Evolutionary conservation across 1,139 yeast species (phyloP).

Genomic region (Trichomonascaceae sp.): DNA sequence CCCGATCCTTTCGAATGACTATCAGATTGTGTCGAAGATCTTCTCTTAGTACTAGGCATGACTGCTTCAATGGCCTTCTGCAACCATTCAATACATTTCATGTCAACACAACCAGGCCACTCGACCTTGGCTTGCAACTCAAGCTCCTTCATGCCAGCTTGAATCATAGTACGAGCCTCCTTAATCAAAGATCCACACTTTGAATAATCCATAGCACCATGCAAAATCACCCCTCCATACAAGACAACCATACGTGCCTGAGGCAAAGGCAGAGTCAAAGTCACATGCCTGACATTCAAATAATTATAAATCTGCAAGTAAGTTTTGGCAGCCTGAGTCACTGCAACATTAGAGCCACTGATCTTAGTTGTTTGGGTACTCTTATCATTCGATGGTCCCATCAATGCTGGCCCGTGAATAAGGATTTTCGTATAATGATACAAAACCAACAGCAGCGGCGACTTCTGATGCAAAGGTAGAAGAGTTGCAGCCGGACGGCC

Average conservation of each 20-base stretch:
- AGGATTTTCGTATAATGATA: constrained; percentile 77
- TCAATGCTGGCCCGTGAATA: constrained; percentile 72
- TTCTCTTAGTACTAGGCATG: constrained; percentile 13
- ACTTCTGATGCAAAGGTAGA: constrained; percentile 43
- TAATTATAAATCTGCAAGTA: constrained; percentile 54
- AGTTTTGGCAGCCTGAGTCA: constrained; percentile 70
- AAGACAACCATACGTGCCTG: constrained; percentile 64
- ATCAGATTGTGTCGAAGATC: constrained; percentile 1
- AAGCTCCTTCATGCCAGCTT: constrained; percentile 22
- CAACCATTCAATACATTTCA: constrained; percentile 21
- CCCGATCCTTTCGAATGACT: not conserved
- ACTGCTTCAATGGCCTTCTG: constrained; percentile 25
- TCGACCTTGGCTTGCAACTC: constrained; percentile 23
- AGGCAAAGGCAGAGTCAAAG: constrained; percentile 61
- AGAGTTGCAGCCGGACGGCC: constrained; percentile 46
- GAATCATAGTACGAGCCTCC: constrained; percentile 47
- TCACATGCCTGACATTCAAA: constrained; percentile 39
- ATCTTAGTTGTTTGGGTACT: constrained; percentile 30
- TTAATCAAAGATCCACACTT: constrained; percentile 76
- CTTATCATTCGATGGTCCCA: constrained; percentile 31
- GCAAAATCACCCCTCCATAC: constrained; percentile 64
- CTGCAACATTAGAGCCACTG: constrained; percentile 57
- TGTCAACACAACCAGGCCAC: constrained; percentile 25
- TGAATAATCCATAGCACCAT: constrained; percentile 74
- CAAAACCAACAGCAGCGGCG: constrained; percentile 54